Evolutionary conservation across 768 basidiomycete genomes (phyloP).

Genomic region (Stropharia rugosoannulata): DNA sequence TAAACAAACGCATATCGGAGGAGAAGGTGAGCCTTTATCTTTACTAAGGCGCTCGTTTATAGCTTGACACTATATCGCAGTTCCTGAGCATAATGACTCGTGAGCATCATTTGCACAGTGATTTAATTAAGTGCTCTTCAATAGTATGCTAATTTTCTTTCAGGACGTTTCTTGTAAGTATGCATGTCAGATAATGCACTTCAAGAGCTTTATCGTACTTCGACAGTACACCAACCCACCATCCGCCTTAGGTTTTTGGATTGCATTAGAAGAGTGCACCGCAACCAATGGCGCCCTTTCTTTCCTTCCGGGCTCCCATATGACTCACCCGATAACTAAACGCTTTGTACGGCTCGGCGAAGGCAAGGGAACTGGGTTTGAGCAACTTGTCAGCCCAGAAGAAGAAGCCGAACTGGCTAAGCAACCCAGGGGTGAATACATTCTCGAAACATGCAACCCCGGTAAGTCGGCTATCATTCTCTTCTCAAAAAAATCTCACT

Average conservation of each 20-base stretch:
- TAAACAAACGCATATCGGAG: constrained; percentile 92
- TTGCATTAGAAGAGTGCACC: constrained; percentile 90
- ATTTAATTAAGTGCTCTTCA: not conserved
- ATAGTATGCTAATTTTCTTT: not conserved
- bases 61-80: constrained; percentile 33
- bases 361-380: constrained; percentile 83
- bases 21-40: constrained; percentile 60
- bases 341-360: constrained; percentile 79
- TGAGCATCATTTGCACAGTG: constrained; percentile 37
- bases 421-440: constrained; percentile 45
- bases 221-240: constrained; percentile 87
- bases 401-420: constrained; percentile 28
- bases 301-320: constrained; percentile 90
- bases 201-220: not conserved
- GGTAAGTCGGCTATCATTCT: constrained; percentile 38
- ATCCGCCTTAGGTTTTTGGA: constrained; percentile 94
- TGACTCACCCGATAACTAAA: constrained; percentile 67
- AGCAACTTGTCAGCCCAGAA: constrained; percentile 47
- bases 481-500: not conserved
- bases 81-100: constrained; percentile 94
- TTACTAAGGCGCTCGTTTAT: not conserved
- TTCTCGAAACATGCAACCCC: constrained; percentile 71
- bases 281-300: constrained; percentile 79
- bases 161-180: constrained; percentile 73
- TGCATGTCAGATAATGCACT: not conserved